Base-by-base conservation (phyloP, 2,329 filamentous ascomycete genomes). In the Cytospora chrysosperma region DNA sequence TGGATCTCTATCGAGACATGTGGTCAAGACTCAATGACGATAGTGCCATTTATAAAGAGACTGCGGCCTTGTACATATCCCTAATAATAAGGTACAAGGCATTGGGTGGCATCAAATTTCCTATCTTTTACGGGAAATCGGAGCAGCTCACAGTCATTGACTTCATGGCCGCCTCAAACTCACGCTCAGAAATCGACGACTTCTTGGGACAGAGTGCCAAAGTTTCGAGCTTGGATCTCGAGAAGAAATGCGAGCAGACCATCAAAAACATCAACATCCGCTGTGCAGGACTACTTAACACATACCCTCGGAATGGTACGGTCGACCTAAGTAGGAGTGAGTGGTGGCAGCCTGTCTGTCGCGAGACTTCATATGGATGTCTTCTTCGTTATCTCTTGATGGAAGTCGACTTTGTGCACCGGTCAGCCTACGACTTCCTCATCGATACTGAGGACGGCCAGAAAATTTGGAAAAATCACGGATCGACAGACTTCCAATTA, bases 401-500 rank as follows among this genome's bases (percentile, higher is more conserved):
- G 9, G 26, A 30, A 17, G n/a, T 21, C 7, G 21, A 54, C 17
- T 55, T 61, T 15, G 21, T 61, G 8, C 58, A 61, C 19, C 34
- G 58, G 19, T 53, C 47, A 32, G 50, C 58, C 5, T 47, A 52
- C 21, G 56, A 32, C 8, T 60, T 71, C 27, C 73, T 72, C 43
- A 66, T 24, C 32, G 50, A 56, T 24, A 49, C 49, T 1, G 19
- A 34, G 2, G 49, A 27, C 8, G 58, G 58, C 2, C n/a, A 40
- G 24, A 8, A 28, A 8, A 59, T 59, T 13, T 34, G 32, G 32
- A 34, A 34, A 13, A 4, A 34, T 34, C 15, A 13, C 12, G 4
- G 2, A 1, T 15, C 12, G 32, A 34, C 32, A 34, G 12, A 34
- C 2, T 34, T 34, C 32, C 10, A 34, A 34, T 3, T 13, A 34